These are phyloP conservation scores for Suillus luteus DNA, from an alignment of 768 basidiomycete genomes.

Conservation along the genomic window DNA sequence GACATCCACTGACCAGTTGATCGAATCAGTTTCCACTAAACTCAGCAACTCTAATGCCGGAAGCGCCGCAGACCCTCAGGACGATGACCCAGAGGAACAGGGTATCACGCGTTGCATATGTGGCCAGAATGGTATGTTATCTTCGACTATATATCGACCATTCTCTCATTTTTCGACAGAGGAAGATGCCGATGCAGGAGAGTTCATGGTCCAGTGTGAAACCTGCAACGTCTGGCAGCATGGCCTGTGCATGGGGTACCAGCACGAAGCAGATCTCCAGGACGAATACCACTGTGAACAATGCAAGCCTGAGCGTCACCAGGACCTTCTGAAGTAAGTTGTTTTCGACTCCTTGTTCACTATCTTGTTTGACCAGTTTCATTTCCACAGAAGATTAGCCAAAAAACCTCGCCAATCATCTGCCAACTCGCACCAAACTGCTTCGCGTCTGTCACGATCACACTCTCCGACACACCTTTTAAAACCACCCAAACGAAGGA, in stretches of 20 bases:
- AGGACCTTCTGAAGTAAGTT: slow-evolving; percentile 77
- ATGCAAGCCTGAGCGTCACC: slow-evolving; percentile 86
- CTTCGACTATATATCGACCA: slow-evolving; percentile 13
- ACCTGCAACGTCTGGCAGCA: slow-evolving; percentile 98
- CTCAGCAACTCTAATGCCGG: slow-evolving; percentile 29
- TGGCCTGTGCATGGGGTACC: slow-evolving; percentile 93
- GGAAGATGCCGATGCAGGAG: slow-evolving; percentile 81
- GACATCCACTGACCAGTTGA: slow-evolving; percentile 30
- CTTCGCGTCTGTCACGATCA: slow-evolving; percentile 69
- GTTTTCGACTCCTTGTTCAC: slow-evolving; percentile 19
- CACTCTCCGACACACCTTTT: slow-evolving; percentile 66
- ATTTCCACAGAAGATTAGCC: slow-evolving; percentile 54
- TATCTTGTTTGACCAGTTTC: slow-evolving; percentile 19
- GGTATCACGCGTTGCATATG: slow-evolving; percentile 84
- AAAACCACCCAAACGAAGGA: slow-evolving; percentile 81
- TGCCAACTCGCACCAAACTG: slow-evolving; percentile 58
- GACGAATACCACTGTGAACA: slow-evolving; percentile 93
- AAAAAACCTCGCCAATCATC: slow-evolving; percentile 67
- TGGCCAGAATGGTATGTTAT: slow-evolving; percentile 69
- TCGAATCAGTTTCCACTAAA: slow-evolving; percentile 31
- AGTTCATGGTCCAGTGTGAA: slow-evolving; percentile 98
- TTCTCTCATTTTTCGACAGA: slow-evolving; percentile 45
- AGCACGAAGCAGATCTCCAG: slow-evolving; percentile 70
- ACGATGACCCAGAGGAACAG: slow-evolving; percentile 50
- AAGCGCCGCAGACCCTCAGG: slow-evolving; percentile 41